Evolutionary conservation across 2,329 filamentous ascomycete species (phyloP).

Genomic region (Ophiobolus disseminans): DNA sequence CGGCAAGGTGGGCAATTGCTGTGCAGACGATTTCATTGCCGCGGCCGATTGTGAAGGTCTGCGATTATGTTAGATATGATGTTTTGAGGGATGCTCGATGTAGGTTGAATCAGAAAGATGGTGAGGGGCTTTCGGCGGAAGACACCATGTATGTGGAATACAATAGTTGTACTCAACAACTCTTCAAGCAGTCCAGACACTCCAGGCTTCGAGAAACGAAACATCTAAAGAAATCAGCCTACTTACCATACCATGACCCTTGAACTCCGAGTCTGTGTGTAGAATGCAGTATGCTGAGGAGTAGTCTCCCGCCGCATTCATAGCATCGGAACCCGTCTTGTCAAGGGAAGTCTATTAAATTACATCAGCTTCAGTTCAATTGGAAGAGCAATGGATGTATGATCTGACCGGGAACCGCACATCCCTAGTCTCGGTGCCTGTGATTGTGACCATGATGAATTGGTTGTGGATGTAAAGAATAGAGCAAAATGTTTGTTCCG

Average conservation of each 20-base stretch:
- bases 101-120: background rate
- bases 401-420: conserved; percentile 60
- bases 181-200: too few species aligned
- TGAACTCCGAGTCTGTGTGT: conserved; percentile 74
- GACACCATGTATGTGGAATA: too few species aligned
- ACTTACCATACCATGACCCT: conserved; percentile 79
- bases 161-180: too few species aligned
- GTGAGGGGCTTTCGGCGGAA: too few species aligned
- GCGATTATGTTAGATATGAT: background rate
- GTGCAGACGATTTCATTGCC: conserved; percentile 92
- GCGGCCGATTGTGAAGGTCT: conserved; percentile 82
- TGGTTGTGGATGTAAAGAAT: background rate
- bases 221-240: conserved; percentile 57
- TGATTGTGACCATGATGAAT: conserved; percentile 56
- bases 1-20: conserved; percentile 79
- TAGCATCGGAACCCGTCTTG: conserved; percentile 95
- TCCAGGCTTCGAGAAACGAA: too few species aligned
- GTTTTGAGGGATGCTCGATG: background rate
- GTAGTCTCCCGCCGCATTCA: conserved; percentile 94
- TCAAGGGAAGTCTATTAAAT: conserved; percentile 77
- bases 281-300: conserved; percentile 94
- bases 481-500: background rate
- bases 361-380: background rate
- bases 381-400: conserved; percentile 27
- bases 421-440: conserved; percentile 55